Percentiles rank a stretch among this genome's conserved stretches.
These are phyloP conservation scores for Naganishia sp. DNA, from an alignment of 1,284 basidiomycete genomes.

Conservation along the genomic window DNA sequence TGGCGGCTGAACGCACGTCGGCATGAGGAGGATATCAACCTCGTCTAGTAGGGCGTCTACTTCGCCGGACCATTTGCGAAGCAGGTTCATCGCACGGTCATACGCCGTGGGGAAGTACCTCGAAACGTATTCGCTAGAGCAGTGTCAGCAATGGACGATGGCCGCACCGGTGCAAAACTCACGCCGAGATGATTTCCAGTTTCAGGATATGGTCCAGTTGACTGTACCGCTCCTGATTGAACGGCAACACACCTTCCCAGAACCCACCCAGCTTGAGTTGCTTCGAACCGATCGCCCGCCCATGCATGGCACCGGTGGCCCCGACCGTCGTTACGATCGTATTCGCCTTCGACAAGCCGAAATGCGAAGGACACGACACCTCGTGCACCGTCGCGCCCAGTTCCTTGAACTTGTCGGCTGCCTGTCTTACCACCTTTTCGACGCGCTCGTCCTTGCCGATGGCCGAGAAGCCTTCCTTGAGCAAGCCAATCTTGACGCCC, in stretches of 20 bases:
- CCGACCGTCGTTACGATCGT: slow-evolving; percentile 33
- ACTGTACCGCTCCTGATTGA: slow-evolving; percentile 55
- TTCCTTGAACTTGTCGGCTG: slow-evolving; percentile 49
- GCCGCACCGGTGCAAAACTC: not conserved
- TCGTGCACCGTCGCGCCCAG: slow-evolving; percentile 56
- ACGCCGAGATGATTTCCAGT: slow-evolving; percentile 30
- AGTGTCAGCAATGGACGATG: not conserved
- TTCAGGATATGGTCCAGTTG: slow-evolving; percentile 39
- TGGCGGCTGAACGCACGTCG: slow-evolving; percentile 48
- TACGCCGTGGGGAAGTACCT: slow-evolving; percentile 47
- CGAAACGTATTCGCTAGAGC: slow-evolving; percentile 40
- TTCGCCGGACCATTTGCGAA: slow-evolving; percentile 55
- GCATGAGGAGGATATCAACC: slow-evolving; percentile 58
- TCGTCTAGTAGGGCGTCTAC: slow-evolving; percentile 53
- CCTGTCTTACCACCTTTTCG: slow-evolving; percentile 46
- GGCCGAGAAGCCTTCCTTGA: slow-evolving; percentile 55
- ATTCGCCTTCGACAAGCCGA: slow-evolving; percentile 37
- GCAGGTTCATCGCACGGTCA: slow-evolving; percentile 54
- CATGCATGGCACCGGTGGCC: slow-evolving; percentile 42
- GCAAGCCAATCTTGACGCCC: slow-evolving; percentile 54
- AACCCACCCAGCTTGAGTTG: slow-evolving; percentile 55
- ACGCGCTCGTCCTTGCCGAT: slow-evolving; percentile 52
- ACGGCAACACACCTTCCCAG: slow-evolving; percentile 52
- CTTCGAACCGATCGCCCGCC: slow-evolving; percentile 45
- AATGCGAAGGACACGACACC: slow-evolving; percentile 53